Evolutionary conservation across 2,329 filamentous ascomycete genomes (phyloP).

Genomic region (Malbranchea cinnamomea): DNA sequence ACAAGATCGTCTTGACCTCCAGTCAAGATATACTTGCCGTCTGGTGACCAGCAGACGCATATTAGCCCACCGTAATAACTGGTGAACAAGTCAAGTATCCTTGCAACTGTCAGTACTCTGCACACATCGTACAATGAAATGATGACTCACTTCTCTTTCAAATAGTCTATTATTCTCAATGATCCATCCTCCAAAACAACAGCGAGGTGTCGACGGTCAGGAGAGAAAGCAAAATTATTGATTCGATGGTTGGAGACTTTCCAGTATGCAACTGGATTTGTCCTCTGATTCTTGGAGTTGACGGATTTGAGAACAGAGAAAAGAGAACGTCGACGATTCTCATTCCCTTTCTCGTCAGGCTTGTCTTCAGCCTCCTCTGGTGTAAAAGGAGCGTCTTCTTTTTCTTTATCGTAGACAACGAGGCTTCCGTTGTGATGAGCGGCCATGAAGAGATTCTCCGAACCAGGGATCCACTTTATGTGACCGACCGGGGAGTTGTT

Average conservation of each 20-base stretch:
- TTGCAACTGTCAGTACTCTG: constrained; percentile 5
- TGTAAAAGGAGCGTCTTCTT: constrained; percentile 69
- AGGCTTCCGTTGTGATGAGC: constrained; percentile 83
- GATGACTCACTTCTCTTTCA: constrained; percentile 62
- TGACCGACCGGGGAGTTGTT: constrained; percentile 73
- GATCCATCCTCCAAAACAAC: constrained; percentile 86
- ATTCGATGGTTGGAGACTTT: constrained; percentile 82
- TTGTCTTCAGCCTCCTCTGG: constrained; percentile 43
- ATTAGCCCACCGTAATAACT: constrained; percentile 89
- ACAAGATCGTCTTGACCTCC: constrained; percentile 93
- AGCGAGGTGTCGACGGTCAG: constrained; percentile 72
- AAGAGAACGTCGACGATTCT: constrained; percentile 16
- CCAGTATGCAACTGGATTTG: constrained; percentile 85
- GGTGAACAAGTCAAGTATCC: constrained; percentile 64
- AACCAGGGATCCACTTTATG: constrained; percentile 86
- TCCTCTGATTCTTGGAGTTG: constrained; percentile 82
- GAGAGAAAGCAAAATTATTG: constrained; percentile 84
- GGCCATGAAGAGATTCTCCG: constrained; percentile 82
- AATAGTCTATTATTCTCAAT: constrained; percentile 77
- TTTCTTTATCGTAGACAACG: constrained; percentile 94
- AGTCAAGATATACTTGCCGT: constrained; percentile 88
- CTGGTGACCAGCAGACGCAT: constrained; percentile 94
- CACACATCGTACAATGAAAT: neutral
- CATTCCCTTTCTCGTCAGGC: constrained; percentile 16
- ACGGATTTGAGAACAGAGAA: constrained; percentile 80